Conservation (phyloP, 2,329 filamentous ascomycete species). For the Aureobasidium sp. region DNA sequence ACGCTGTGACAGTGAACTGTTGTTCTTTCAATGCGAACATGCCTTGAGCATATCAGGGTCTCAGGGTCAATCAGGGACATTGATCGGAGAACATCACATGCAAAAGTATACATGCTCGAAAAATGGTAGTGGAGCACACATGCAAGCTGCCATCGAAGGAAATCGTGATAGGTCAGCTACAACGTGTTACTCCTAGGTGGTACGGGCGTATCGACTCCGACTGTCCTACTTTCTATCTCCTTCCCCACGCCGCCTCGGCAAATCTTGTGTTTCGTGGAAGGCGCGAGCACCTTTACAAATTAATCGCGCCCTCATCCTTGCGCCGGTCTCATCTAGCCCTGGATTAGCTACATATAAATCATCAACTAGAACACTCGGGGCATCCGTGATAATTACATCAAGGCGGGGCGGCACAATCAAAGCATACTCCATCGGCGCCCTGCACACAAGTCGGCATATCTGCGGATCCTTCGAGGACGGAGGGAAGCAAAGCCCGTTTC, state of each 20-base stretch:
- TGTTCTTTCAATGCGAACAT: slow-evolving; percentile 3
- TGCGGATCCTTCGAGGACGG: slow-evolving; percentile 5
- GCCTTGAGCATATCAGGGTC: neutral
- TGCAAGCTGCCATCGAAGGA: neutral
- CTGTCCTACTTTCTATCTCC: neutral
- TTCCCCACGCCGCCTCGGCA: slow-evolving; percentile 11
- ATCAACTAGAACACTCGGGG: neutral
- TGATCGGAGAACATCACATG: neutral
- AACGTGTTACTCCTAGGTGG: neutral
- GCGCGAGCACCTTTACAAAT: neutral
- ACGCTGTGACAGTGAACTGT: neutral
- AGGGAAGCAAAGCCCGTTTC: slow-evolving; percentile 3
- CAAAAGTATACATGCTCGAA: neutral
- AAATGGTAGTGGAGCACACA: neutral
- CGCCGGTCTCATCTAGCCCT: slow-evolving; percentile 7
- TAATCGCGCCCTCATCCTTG: slow-evolving; percentile 11
- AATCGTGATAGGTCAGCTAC: neutral
- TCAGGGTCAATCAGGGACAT: neutral
- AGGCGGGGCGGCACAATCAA: slow-evolving; percentile 10
- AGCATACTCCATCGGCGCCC: neutral
- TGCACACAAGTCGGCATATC: slow-evolving; percentile 1
- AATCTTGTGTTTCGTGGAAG: neutral
- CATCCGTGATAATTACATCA: slow-evolving; percentile 1
- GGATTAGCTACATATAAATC: neutral
- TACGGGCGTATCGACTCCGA: neutral